Base-by-base conservation (phyloP, 2,329 filamentous ascomycete species). In the Calonectria leucothoes region DNA sequence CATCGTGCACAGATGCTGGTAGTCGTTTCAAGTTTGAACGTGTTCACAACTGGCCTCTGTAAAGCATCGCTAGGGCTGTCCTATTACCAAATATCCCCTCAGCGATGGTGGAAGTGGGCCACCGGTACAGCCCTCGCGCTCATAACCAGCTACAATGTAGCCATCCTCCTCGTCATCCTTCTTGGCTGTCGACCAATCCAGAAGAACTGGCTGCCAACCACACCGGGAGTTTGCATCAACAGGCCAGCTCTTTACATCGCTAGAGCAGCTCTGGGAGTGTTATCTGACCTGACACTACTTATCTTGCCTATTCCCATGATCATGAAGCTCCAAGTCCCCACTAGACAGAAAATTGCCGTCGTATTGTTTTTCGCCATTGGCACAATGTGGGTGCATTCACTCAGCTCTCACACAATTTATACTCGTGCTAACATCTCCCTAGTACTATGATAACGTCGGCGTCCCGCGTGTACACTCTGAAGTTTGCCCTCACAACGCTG, bases 161-260 rank as follows among this genome's bases (percentile, higher is more conserved):
- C 55, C 23, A 61, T 82, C 85, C 61, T 81, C 82, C 4, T 85
- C 83, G 73, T 76, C 72, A 1, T 83, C 83, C 0, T 61, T 84
- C 12, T 51, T 74, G 7, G 81, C 77, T 17, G 78, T 77, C 10
- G 17, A 17, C 55, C 55, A 0, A 61, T 61, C 15, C 6, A 37
- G 3, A 61, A 61, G 14, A 61, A 61, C 12, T 86, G 81, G 78
- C 78, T 84, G 23, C 29, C 51, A 3, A 64, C 68, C 5, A 70
- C 77, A 37, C 66, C 79, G 27, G 77, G 85, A 69, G 80, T 49
- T 27, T 89, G 88, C 74, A 82, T 89, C 63, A 80, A 86, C 61
- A 84, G 85, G 31, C 84, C 86, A 12, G 79, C 85, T 1, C 84
- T 89, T 45, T 89, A 89, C 77, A 83, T 89, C 25, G 82, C 84